Evolutionary conservation across 768 basidiomycete species (phyloP).

Genomic region (Lenzites betulinus): DNA sequence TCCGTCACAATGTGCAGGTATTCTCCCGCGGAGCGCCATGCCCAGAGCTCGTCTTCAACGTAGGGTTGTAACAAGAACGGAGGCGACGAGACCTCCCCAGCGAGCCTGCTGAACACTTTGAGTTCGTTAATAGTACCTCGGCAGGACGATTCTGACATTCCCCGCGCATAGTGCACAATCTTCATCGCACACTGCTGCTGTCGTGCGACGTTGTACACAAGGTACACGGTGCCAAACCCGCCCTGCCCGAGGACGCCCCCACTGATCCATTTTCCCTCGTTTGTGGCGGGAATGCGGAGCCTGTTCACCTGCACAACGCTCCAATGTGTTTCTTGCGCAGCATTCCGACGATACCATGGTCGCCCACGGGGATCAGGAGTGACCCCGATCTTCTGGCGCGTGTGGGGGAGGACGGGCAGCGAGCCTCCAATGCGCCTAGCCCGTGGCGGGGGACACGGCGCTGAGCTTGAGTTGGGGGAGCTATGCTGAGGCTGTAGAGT

Average conservation of each 20-base stretch:
- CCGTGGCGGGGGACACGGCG: not conserved
- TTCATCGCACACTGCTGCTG: constrained; percentile 24
- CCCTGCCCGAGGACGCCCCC: constrained; percentile 22
- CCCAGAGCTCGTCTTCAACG: constrained; percentile 3
- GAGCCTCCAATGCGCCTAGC: not conserved
- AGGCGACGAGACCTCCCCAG: not conserved
- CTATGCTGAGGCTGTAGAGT: not conserved
- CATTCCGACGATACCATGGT: not conserved
- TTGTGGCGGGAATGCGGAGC: not conserved
- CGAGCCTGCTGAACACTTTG: constrained; percentile 17
- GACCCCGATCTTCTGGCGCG: constrained; percentile 8
- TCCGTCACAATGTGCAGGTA: constrained; percentile 27
- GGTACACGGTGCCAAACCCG: constrained; percentile 24
- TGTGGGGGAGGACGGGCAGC: not conserved
- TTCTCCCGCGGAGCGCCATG: constrained; percentile 12
- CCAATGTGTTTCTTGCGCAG: not conserved
- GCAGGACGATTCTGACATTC: constrained; percentile 10
- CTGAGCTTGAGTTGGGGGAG: not conserved
- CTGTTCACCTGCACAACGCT: constrained; percentile 7
- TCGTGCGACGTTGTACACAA: constrained; percentile 11
- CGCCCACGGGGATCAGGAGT: not conserved
- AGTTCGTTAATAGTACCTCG: constrained; percentile 26
- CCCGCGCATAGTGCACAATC: constrained; percentile 16
- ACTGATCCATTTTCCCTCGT: constrained; percentile 4
- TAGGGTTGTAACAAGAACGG: constrained; percentile 24